Base-by-base conservation (phyloP, 2,329 filamentous ascomycete genomes). In the Xylariaceae sp. region DNA sequence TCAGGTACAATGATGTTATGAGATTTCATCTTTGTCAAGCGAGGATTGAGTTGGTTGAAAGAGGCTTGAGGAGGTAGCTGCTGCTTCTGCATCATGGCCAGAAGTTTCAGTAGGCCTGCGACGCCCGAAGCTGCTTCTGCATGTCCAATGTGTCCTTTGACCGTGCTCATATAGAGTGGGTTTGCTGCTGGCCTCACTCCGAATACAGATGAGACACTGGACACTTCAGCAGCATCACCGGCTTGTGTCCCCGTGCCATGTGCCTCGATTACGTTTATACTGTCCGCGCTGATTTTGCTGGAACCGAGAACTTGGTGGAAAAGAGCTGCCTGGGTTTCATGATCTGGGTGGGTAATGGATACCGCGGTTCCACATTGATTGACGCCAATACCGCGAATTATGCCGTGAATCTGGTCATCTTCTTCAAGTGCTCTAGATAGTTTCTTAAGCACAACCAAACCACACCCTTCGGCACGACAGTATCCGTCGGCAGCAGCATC, bases 221-320 rank as follows among this genome's bases (percentile, higher is more conserved):
- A 40, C 8, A 86, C 84, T 68, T 87, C 84, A 21, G 80, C 81
- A 4, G 77, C 78, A 63, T 87, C 84, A 60, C 84, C 85, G 41
- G 82, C 84, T 61, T 86, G 83, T 3, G 84, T 87, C 44, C 84
- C 85, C 30, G 84, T 87, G 11, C 84, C 84, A 65, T 87, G 84
- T 74, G 86, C 84, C 65, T 87, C 84, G 9, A 87, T 80, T 59
- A 84, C 85, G 63, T 76, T 78, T 55, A 88, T 77, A 49, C 83
- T 81, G 55, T 81, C 75, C 2, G 83, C 81, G 59, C 83, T 78
- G 26, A 84, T 72, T 52, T 79, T 78, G 36, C 80, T 78, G 36
- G 82, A 77, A 29, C 76, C 75, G 3, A 85, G 75, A 6, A 86
- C 75, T 48, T 78, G 77, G 61, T 80, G 79, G 68, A 83, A 84